phyloP scores from a whole-genome alignment of 129 eudicot genomes.

The Gnaphalium uliginosum region DNA sequence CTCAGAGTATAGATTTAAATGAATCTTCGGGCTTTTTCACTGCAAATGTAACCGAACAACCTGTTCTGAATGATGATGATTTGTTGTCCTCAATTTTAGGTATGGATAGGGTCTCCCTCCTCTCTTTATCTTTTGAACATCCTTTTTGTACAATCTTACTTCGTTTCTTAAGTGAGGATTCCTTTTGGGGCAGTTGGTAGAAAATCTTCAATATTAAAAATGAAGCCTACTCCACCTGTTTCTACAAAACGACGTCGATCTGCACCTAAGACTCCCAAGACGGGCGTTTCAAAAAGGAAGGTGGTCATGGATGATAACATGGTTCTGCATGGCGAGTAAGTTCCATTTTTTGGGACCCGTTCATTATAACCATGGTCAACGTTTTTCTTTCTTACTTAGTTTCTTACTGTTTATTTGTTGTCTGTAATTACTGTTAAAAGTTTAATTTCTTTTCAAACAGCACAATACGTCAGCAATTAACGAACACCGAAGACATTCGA shows the following conservation, averaged over 20 bases:
- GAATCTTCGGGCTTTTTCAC: conserved; percentile 50
- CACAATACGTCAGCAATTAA: conserved; percentile 78
- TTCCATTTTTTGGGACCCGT: conserved; percentile 13
- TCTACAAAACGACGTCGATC: conserved; percentile 58
- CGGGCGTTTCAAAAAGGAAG: conserved; percentile 62
- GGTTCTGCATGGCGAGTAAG: conserved; percentile 99
- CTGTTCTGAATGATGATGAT: conserved; percentile 74
- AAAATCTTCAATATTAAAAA: conserved; percentile 59
- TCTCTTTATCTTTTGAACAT: neutral
- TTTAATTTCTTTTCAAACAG: conserved; percentile 44
- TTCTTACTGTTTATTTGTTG: neutral
- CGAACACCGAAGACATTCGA: conserved; percentile 82
- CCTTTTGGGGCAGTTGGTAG: conserved; percentile 63
- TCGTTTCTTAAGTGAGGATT: conserved; percentile 7
- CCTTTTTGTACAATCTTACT: neutral
- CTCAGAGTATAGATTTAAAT: conserved; percentile 54
- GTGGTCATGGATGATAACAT: conserved; percentile 82
- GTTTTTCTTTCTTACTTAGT: neutral
- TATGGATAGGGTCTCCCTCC: conserved; percentile 24
- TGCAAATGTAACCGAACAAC: conserved; percentile 45
- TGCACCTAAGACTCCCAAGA: conserved; percentile 54
- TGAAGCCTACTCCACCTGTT: conserved; percentile 60
- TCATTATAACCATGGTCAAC: conserved; percentile 12
- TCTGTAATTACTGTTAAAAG: conserved; percentile 10
- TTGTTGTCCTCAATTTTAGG: conserved; percentile 93